Evolutionary conservation across 2,329 filamentous ascomycete species (phyloP).

Genomic region (Penicillium sp.): DNA sequence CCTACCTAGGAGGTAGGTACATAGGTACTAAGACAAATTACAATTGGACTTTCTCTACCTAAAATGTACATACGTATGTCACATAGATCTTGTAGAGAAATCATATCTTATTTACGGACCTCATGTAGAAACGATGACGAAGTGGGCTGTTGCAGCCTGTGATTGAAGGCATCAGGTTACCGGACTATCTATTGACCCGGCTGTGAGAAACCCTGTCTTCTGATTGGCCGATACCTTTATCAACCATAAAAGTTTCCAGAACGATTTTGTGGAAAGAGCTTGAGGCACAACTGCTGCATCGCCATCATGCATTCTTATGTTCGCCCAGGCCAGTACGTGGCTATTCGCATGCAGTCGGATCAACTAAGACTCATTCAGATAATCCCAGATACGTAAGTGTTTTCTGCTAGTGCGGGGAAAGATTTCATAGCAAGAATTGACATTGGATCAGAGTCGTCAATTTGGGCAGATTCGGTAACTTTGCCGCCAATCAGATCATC

Average conservation of each 20-base stretch:
- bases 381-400: constrained; percentile 63
- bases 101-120: too few relatives aligned
- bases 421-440: constrained; percentile 15
- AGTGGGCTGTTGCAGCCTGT: background rate
- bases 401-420: constrained; percentile 6
- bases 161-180: background rate
- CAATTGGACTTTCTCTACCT: too few relatives aligned
- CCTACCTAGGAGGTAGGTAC: too few relatives aligned
- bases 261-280: constrained; percentile 16
- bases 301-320: constrained; percentile 44
- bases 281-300: constrained; percentile 1
- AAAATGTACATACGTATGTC: too few relatives aligned
- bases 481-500: constrained; percentile 84
- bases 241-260: constrained; percentile 14
- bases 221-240: constrained; percentile 15
- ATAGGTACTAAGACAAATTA: too few relatives aligned
- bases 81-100: too few relatives aligned
- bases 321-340: constrained; percentile 38
- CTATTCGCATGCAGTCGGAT: constrained; percentile 52
- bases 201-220: background rate
- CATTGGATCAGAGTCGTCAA: constrained; percentile 67
- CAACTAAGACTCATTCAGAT: constrained; percentile 58
- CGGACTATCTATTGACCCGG: constrained; percentile 10
- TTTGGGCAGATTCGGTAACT: constrained; percentile 88
- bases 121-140: background rate